Conservation (phyloP, 495 filamentous ascomycete species). For the Aspergillus kassunensis region DNA sequence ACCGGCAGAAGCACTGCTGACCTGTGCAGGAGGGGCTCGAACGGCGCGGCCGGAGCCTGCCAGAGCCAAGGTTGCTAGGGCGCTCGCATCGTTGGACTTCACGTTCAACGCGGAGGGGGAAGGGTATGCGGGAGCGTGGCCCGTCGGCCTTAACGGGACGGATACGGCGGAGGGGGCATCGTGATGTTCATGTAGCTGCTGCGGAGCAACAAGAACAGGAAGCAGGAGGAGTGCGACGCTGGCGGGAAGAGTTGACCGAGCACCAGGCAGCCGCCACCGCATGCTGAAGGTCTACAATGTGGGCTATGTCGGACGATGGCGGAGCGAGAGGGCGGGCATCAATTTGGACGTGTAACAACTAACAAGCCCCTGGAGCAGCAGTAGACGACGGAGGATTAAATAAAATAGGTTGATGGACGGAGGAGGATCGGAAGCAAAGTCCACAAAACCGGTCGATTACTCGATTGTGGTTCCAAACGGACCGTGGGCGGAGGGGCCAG, state of each 20-base stretch:
- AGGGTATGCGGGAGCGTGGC: slow-evolving; percentile 12
- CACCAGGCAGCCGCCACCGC: slow-evolving; percentile 50
- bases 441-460: too few relatives aligned
- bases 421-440: not conserved
- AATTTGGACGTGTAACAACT: not conserved
- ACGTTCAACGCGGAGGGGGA: slow-evolving; percentile 28
- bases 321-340: not conserved
- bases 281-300: slow-evolving; percentile 38
- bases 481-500: slow-evolving; percentile 5
- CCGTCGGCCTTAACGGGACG: slow-evolving; percentile 27
- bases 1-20: slow-evolving; percentile 59
- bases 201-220: slow-evolving; percentile 45
- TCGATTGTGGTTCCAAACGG: not conserved
- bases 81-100: slow-evolving; percentile 78
- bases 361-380: not conserved
- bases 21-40: slow-evolving; percentile 75
- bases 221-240: slow-evolving; percentile 46
- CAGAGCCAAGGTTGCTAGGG: slow-evolving; percentile 92
- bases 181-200: slow-evolving; percentile 43
- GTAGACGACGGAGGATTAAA: not conserved
- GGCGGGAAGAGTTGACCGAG: slow-evolving; percentile 44
- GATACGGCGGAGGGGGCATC: slow-evolving; percentile 30
- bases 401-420: not conserved
- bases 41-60: slow-evolving; percentile 67
- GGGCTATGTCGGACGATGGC: not conserved